Percentiles rank a stretch among this genome's conserved stretches.
Evolutionary conservation across 371 early-diverging fungal genomes (phyloP).

Genomic region (Sporodiniella umbellata): DNA sequence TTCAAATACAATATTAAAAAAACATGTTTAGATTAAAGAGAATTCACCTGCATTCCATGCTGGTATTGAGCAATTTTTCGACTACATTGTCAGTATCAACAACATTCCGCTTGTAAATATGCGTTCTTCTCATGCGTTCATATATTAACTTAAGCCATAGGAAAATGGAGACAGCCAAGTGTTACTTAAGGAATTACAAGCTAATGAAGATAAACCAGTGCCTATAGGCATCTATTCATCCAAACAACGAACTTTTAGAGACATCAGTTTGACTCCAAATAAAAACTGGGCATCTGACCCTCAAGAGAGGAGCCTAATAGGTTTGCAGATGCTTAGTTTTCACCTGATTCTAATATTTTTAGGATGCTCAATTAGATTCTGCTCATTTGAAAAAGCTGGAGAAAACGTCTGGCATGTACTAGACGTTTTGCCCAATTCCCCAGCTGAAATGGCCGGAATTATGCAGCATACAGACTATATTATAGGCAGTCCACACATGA

Average conservation of each 20-base stretch:
- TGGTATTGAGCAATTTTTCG: conserved; percentile 76
- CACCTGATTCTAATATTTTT: conserved; percentile 2
- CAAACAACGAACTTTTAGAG: conserved; percentile 63
- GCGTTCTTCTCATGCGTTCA: conserved; percentile 1
- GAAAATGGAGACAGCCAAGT: conserved; percentile 49
- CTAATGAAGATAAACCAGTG: conserved; percentile 53
- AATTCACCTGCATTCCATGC: conserved; percentile 65
- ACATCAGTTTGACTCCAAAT: conserved; percentile 54
- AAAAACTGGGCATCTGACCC: conserved; percentile 47
- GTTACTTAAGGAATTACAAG: conserved; percentile 45
- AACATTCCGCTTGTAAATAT: conserved; percentile 49
- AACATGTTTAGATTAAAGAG: conserved; percentile 8
- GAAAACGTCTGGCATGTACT: conserved; percentile 79
- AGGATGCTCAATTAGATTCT: conserved; percentile 75
- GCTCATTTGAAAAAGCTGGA: conserved; percentile 63
- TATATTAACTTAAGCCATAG: no score
- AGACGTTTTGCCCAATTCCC: conserved; percentile 56
- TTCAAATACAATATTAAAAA: neutral
- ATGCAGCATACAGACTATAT: conserved; percentile 64
- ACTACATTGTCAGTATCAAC: conserved; percentile 69
- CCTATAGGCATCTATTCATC: conserved; percentile 66
- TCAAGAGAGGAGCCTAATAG: conserved; percentile 43
- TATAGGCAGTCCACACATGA: conserved; percentile 60
- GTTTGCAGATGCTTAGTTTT: conserved; percentile 9
- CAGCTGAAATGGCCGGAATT: conserved; percentile 67